These are phyloP conservation scores for Pulveroboletus sp. DNA, from an alignment of 768 basidiomycete genomes.

Conservation along the genomic window DNA sequence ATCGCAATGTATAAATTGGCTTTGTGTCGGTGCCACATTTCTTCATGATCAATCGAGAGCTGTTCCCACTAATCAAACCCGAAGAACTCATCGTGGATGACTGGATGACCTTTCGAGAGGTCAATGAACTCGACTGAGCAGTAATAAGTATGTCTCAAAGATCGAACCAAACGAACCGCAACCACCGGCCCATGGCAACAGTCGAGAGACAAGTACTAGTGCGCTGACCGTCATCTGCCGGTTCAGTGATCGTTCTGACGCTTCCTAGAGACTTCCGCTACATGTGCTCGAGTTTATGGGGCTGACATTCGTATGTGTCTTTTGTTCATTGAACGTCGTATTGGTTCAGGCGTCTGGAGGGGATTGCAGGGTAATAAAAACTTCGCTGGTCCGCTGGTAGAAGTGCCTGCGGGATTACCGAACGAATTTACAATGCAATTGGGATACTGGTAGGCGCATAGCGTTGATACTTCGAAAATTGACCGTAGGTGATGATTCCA, in stretches of 20 bases:
- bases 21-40: conserved; percentile 76
- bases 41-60: conserved; percentile 83
- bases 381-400: conserved; percentile 71
- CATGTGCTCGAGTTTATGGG: conserved; percentile 74
- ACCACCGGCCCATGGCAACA: conserved; percentile 50
- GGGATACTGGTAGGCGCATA: conserved; percentile 64
- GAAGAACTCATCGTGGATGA: conserved; percentile 82
- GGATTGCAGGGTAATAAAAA: too few species aligned
- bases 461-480: conserved; percentile 71
- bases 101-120: conserved; percentile 60
- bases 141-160: conserved; percentile 75
- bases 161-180: conserved; percentile 65
- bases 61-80: conserved; percentile 81
- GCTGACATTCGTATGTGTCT: conserved; percentile 69
- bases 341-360: background rate
- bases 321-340: background rate
- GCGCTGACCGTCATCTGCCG: conserved; percentile 72
- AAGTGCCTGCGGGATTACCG: conserved; percentile 74
- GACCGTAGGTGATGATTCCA: conserved; percentile 68
- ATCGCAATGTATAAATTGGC: too few species aligned
- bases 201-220: conserved; percentile 69
- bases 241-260: conserved; percentile 85
- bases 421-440: conserved; percentile 63
- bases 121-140: conserved; percentile 81
- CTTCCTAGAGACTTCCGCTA: conserved; percentile 62